Base-by-base conservation (phyloP, 2,329 filamentous ascomycete genomes). In the Colletotrichum gloeosporioides region DNA sequence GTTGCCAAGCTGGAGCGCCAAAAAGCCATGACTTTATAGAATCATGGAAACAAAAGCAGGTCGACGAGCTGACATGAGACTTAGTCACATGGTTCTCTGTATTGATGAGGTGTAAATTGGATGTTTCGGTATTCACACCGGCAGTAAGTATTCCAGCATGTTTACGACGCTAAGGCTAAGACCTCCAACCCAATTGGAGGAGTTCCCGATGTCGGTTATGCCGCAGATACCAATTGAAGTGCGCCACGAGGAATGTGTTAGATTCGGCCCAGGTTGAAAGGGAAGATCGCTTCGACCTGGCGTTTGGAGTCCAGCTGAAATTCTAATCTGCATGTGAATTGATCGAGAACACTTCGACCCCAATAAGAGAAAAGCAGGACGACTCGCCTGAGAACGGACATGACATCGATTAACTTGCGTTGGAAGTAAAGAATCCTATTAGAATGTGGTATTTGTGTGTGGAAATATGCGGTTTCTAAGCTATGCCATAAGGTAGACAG, bases 31-130 rank as follows among this genome's bases (percentile, higher is more conserved):
- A 5, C 16, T 39, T 44, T 44, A 44, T 44, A 18, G 16, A 10
- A 18, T 1, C 36, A 6, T 0, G 8, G 0, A 18, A 44, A 10
- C 2, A 44, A 0, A 44, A 1, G 36, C 8, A 44, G 36, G 16
- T 18, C 2, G 36, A 18, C 36, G 9, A 10, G 36, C 36, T 44
- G 36, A 44, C 16, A 9, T 18, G 4, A 44, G 36, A 44, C 36
- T 0, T 44, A 4, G 18, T 16, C 16, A 18, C 36, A 44, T 44
- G 16, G 9, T 44, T 9, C 16, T 1, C 18, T 10, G 8, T 10
- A 18, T 44, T 2, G 18, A 44, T 44, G 4, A 44, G 1, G 36
- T 44, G 16, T 3, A 44, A 44, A 44, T 44, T 44, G 4, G 0
- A 44, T 44, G 36, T 44, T 44, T 44, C 36, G 36, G 36, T 44